Base-by-base conservation (phyloP, 805 yeast genomes). In the Cyberlindnera xylosilytica region DNA sequence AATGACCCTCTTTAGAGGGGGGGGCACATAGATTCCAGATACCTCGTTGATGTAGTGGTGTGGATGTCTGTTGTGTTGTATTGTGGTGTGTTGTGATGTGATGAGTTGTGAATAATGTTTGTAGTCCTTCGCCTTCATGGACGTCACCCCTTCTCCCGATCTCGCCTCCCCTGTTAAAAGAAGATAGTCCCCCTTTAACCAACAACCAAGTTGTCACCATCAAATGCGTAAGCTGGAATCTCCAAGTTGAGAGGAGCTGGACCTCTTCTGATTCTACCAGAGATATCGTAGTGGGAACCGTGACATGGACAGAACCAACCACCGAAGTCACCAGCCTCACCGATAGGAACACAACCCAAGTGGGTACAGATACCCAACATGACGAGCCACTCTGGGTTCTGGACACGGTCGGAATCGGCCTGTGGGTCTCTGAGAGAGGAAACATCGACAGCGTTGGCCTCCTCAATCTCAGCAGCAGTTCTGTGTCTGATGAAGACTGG, bases 231-330 rank as follows among this genome's bases (percentile, higher is more conserved):
- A 59, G 79, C 75, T 60, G 99, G 99, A 61, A 93, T 78, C 77
- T 93, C 99, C 76, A 93, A 81, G 79, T 93, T 93, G 70, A 88
- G 80, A 64, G 99, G 99, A 66, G 99, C 99, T 60, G 99, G 99
- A 60, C 99, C 99, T 76, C 81, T 91, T 83, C 99, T 88, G 68
- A 93, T 91, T 83, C 99, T 91, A 70, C 99, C 99, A 52, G 97
- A 90, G 74, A 95, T 95, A 74, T 93, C 99, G 73, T 93, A 93
- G 72, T 95, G 99, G 65, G 98, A 91, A 80, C 99, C 99, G 79
- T 95, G 99, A 78, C 99, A 93, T 55, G 99, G 99, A 73, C 99
- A 93, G 91, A 93, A 93, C 99, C 99, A 93, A 68, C 99, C 99
- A 68, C 97, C 98, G 61, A 79, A 93, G 72, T 93, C 99, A 74